Evolutionary conservation across 1,284 basidiomycete genomes (phyloP), one percentile per base, ranked within the genome.

Genomic region (Trametes hirsuta): DNA sequence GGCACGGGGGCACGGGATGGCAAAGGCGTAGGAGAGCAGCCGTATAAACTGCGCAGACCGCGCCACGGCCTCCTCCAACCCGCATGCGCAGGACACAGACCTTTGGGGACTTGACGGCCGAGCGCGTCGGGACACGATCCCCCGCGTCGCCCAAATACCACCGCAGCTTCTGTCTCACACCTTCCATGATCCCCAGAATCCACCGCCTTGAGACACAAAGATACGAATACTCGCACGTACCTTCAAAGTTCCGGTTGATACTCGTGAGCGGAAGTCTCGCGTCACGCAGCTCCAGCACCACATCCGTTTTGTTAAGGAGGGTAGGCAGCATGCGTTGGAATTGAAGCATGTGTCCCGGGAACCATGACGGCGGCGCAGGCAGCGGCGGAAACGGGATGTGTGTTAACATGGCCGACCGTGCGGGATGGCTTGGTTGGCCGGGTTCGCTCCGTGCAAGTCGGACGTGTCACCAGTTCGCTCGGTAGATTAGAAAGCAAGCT

Each of bases 211-310:
- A 22, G 34, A 39, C 44, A 12, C 24, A 39, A 36, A 24, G 46
- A 22, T 40, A 54, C 24, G 34, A 15, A 47, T 21, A 40, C 39
- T 8, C 46, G 21, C 39, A 68, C 71, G 55, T 74, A 86, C 87
- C 84, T 82, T 97, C 95, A 59, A 97, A 88, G 11, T 87, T 87
- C 49, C 88, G 84, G 75, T 99, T 99, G 74, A 98, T 94, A 66
- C 91, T 95, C 15, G 96, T 97, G 59, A 99, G 80, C 3, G 97
- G 97, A 36, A 99, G 80, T 24, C 97, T 85, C 2, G 96, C 88
- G 76, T 99, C 97, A 66, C 97, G 84, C 21, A 96, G 88, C 78
- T 99, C 97, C 63, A 99, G 88, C 53, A 99, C 93, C 60, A 99
- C 86, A 71, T 94, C 94, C 53, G 92, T 95, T 66, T 86, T 87